phyloP scores from a whole-genome alignment of 2,329 filamentous ascomycete genomes.

The Alternaria brassicicola region DNA sequence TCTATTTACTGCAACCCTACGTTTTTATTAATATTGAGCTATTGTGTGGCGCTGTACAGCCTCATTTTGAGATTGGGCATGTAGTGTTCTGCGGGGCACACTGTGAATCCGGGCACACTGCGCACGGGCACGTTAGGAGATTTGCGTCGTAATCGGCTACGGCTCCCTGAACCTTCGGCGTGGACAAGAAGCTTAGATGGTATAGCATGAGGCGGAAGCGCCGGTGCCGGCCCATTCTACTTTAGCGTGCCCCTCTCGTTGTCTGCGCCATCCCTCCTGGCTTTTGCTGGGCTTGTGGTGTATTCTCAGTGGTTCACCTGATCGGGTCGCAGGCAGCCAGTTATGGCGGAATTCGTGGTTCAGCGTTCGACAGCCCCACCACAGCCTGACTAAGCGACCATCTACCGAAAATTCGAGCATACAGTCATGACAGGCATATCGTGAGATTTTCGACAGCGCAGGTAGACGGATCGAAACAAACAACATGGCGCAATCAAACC shows the following conservation, averaged over 20 bases:
- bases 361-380: conserved; percentile 8
- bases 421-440: conserved; percentile 8
- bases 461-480: background rate
- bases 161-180: background rate
- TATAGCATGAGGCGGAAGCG: conserved; percentile 12
- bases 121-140: too few relatives aligned
- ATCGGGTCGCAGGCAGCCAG: background rate
- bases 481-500: conserved; percentile 25
- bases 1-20: too few relatives aligned
- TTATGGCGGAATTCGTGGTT: background rate
- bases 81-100: too few relatives aligned
- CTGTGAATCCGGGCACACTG: too few relatives aligned
- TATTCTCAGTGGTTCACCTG: background rate
- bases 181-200: background rate
- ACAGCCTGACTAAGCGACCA: conserved; percentile 28
- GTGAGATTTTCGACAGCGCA: background rate
- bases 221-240: background rate
- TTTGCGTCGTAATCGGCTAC: conserved; percentile 12
- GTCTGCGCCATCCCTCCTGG: conserved; percentile 8
- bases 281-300: background rate
- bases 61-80: too few relatives aligned
- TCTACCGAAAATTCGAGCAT: conserved; percentile 23
- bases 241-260: conserved; percentile 11
- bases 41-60: too few relatives aligned
- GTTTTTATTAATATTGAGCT: too few relatives aligned